Evolutionary conservation across 257 asterid genomes (phyloP), one percentile per base, ranked within the genome.

Genomic region (Eustoma russellianum): DNA sequence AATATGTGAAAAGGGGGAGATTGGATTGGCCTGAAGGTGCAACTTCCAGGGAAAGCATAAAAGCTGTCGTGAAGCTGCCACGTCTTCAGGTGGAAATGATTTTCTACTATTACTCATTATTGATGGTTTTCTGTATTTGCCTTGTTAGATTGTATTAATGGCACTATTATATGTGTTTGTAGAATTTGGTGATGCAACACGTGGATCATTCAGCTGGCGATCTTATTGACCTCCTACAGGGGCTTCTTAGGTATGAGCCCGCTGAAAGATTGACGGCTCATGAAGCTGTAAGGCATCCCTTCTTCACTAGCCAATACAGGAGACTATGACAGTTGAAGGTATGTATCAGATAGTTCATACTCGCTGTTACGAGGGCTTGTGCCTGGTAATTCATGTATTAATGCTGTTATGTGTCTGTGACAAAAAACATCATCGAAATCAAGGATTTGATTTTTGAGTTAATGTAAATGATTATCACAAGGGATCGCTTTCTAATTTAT

Each of bases 1-100:
- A 70, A 67, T 77, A 73, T 70, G 69, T 73, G 47, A 70, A 73
- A 61, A 70, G 77, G 54, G 75, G 77, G 73, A 69, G 77, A 65
- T 50, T 77, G 55, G 75, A 73, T 61, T 77, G 83, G 83, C 83
- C 83, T 41, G 77, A 77, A 70, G 79, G 83, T 56, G 77, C 79
- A 53, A 70, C 79, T 3, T 77, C 83, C 18, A 65, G 79, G 51
- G 79, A 77, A 49, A 77, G 83, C 53, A 77, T 77, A 24, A 77
- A 73, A 63, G 63, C 79, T 45, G 77, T 77, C 5, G 54, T 65
- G 62, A 77, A 73, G 63, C 61, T 73, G 18, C 73, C 83, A 19
- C 79, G 77, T 40, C 83, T 77, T 47, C 83, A 77, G 83, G 83
- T 72, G 24, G 17, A 55, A 28, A 9, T 8, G 14, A 15, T 24